Base-by-base conservation (phyloP, 2,329 filamentous ascomycete genomes). In the Cordyceps cateniannulata region DNA sequence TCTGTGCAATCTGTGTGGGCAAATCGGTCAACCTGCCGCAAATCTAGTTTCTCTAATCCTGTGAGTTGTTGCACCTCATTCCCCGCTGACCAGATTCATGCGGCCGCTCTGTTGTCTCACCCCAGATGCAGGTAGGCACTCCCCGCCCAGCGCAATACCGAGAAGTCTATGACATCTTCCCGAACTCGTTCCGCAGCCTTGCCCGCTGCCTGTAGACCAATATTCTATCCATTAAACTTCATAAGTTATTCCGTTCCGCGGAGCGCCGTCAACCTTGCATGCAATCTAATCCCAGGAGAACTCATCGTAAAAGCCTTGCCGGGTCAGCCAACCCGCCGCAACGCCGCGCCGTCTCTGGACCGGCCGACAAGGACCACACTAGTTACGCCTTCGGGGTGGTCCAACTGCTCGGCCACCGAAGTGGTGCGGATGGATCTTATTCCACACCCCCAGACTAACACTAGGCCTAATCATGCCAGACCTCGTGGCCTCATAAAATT, bases 401-500 rank as follows among this genome's bases (percentile, higher is more conserved):
- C 40, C 57, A 53, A 29, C 57, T 40, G 29, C 49, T 60, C 57
- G 57, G 57, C 57, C 14, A 25, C 57, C 57, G 57, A 60, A 60
- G 40, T 25, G 25, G 57, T 60, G 57, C 57, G 57, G 49, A 60
- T 60, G 57, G 57, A 60, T 60, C 57, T 57, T 32, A 59, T 60
- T 27, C 57, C 57, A 60, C 49, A 47, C 57, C 57, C 49, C 49
- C 49, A 53, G 29, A 38, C 53, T 35, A 48, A 60, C 45, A 47
- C 48, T 53, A 53, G 48, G 48, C 57, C 57, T 53, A 60, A 53
- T 48, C 49, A 60, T 47, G 57, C 18, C 48, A 24, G 25, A 47
- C 27, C 29, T 53, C 25, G 44, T 60, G 57, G 49, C 18, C 57
- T 53, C 27, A 38, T 40, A 22, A 59, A 44, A 44, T 24, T 45